Evolutionary conservation across 2,329 filamentous ascomycete species (phyloP).

Genomic region (Trichoderma sp.): DNA sequence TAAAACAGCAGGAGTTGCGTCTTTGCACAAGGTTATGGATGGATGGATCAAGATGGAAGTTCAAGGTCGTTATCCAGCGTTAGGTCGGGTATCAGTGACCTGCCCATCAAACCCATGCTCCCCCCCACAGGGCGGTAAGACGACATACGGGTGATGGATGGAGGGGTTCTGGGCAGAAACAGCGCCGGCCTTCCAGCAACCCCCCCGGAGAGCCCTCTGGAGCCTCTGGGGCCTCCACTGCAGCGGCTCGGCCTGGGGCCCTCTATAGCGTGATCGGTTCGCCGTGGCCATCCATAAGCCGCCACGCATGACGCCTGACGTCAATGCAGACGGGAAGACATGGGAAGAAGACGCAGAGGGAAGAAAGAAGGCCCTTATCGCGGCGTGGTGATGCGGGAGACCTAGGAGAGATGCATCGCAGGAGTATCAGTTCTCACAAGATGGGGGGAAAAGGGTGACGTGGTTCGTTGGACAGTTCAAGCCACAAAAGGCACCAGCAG

Average conservation of each 20-base stretch:
- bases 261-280: conserved; percentile 26
- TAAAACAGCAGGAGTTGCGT: background rate
- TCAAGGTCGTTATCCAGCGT: background rate
- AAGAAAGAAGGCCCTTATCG: conserved; percentile 14
- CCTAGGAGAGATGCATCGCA: conserved; percentile 3
- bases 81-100: background rate
- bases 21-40: conserved; percentile 2
- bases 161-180: conserved; percentile 19
- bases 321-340: conserved; percentile 9
- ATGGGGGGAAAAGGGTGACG: conserved; percentile 8
- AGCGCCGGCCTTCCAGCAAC: background rate
- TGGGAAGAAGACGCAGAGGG: too few species aligned
- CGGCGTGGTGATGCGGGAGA: conserved; percentile 11
- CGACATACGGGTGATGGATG: background rate
- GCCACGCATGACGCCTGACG: conserved; percentile 27
- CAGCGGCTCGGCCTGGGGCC: background rate
- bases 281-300: conserved; percentile 27
- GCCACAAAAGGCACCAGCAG: background rate
- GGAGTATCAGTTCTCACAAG: background rate
- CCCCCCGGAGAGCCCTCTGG: background rate
- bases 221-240: background rate
- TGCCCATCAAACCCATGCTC: too few species aligned
- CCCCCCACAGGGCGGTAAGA: conserved; percentile 21
- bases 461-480: background rate
- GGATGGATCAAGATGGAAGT: background rate